Base-by-base conservation (phyloP, 176 grass and related monocot species). In the Avena sativa region DNA sequence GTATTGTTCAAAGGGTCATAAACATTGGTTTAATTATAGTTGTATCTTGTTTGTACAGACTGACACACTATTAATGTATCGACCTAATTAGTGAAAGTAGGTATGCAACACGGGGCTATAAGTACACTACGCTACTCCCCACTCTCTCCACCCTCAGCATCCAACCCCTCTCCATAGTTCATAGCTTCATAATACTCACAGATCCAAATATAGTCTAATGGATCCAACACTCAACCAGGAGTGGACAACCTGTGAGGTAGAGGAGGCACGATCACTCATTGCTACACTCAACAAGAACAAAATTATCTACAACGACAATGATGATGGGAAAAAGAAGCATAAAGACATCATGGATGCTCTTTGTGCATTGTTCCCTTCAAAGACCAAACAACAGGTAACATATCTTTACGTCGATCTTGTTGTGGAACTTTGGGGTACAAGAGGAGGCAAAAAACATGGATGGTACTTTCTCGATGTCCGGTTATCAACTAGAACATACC, bases 331-430 rank as follows among this genome's bases (percentile, higher is more conserved):
- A 61, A 68, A 70, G 63, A 62, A 20, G 20, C 83, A 86, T 34
- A 55, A 34, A 2, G 8, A 12, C 46, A 79, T 74, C 7, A 55
- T 87, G 30, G 19, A 23, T 10, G 12, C n/a, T 34, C 46, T 90
- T 21, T 64, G 65, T 0, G 73, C 21, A 17, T 20, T 10, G 17
- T 90, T 87, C 53, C 89, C 84, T 3, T 25, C 44, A 80, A 90
- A 78, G 84, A 43, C 67, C 47, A 46, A 5, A 46, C 20, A 28
- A 0, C 63, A 90, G 79, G 84, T 90, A 83, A 83, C 7, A 9
- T 23, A 57, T 38, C 16, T 90, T 56, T 90, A 90, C 9, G 21
- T 87, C 76, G 65, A 90, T 6, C 32, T 90, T 0, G 13, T 19
- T 13, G 34, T 57, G 17, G 56, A 83, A 13, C 15, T 30, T 53